A percentile compares a stretch with the other conserved stretches of the same genome.
These are phyloP conservation scores for Candida schatavii DNA, from an alignment of 805 yeast species.

Conservation along the genomic window DNA sequence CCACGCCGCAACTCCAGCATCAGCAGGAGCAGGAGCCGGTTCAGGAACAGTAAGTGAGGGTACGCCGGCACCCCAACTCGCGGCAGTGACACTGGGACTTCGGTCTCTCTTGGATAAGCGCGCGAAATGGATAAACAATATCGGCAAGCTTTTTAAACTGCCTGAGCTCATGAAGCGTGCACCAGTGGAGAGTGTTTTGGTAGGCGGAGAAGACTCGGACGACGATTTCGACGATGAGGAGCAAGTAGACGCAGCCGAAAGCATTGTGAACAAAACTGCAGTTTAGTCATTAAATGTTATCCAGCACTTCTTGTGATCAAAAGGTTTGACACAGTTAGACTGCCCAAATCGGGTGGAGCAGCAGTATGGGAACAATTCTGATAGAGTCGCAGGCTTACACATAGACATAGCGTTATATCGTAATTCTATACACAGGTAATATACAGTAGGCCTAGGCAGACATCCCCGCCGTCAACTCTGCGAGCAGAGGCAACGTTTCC, in stretches of 20 bases:
- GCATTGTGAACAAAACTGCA: constrained; percentile 13
- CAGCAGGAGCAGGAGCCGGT: constrained; percentile 25
- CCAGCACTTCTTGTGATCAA: too few relatives aligned
- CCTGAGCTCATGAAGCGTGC: constrained; percentile 71
- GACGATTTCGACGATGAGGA: constrained; percentile 34
- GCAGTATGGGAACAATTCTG: too few relatives aligned
- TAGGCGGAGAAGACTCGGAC: constrained; percentile 26
- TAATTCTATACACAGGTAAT: neutral
- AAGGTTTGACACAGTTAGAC: too few relatives aligned
- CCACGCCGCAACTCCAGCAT: constrained; percentile 14
- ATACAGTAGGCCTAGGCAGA: constrained; percentile 12
- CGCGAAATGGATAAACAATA: constrained; percentile 79
- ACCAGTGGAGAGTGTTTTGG: constrained; percentile 63
- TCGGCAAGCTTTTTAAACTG: constrained; percentile 79
- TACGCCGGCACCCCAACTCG: constrained; percentile 50
- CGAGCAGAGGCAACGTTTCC: constrained; percentile 64
- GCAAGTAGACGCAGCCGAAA: constrained; percentile 25
- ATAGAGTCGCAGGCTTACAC: neutral
- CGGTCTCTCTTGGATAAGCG: constrained; percentile 82
- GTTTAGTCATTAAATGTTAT: too few relatives aligned
- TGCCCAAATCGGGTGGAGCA: too few relatives aligned
- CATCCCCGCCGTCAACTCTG: constrained; percentile 48
- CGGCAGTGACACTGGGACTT: constrained; percentile 57
- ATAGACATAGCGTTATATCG: constrained; percentile 2
- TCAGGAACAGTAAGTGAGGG: constrained; percentile 11